phyloP scores from a whole-genome alignment of 805 yeast species.

The Pichia cephalocereana region DNA sequence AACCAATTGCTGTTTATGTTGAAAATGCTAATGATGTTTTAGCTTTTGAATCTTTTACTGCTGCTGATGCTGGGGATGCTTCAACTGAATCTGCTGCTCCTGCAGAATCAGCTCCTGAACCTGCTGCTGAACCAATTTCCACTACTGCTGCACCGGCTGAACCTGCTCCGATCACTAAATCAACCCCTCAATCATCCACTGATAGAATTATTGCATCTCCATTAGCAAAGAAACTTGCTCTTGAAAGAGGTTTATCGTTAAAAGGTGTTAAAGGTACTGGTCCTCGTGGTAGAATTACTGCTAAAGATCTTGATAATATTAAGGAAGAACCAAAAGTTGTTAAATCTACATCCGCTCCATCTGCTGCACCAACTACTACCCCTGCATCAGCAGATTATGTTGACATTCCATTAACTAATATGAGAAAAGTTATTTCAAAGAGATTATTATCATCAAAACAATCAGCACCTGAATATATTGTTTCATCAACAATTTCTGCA shows the following conservation, averaged over 20 bases:
- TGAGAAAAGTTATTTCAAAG: conserved; percentile 91
- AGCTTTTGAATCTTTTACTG: conserved; percentile 81
- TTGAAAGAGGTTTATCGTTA: conserved; percentile 83
- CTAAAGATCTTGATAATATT: conserved; percentile 77
- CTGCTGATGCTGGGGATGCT: conserved; percentile 66
- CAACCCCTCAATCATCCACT: conserved; percentile 30
- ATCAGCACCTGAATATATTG: conserved; percentile 85
- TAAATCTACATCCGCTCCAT: conserved; percentile 29
- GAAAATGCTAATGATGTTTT: conserved; percentile 77
- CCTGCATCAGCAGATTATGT: conserved; percentile 38
- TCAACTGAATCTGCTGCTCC: conserved; percentile 35
- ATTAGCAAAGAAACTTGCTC: conserved; percentile 83
- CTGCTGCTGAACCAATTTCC: too few relatives aligned
- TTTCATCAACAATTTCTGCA: conserved; percentile 79
- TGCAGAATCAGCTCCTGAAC: conserved; percentile 23
- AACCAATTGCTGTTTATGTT: conserved; percentile 94
- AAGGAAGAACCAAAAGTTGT: conserved; percentile 30
- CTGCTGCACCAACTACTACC: conserved; percentile 36
- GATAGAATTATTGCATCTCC: conserved; percentile 91
- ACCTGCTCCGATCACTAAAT: conserved; percentile 7
- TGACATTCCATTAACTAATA: conserved; percentile 79
- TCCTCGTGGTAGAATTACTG: conserved; percentile 89
- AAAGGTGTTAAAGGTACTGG: conserved; percentile 86
- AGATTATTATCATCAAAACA: conserved; percentile 83
- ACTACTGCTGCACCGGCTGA: neutral